Percentiles rank a stretch among this genome's conserved stretches.
Conservation (phyloP, 148 eudicot species). For the Rheum nobile region DNA sequence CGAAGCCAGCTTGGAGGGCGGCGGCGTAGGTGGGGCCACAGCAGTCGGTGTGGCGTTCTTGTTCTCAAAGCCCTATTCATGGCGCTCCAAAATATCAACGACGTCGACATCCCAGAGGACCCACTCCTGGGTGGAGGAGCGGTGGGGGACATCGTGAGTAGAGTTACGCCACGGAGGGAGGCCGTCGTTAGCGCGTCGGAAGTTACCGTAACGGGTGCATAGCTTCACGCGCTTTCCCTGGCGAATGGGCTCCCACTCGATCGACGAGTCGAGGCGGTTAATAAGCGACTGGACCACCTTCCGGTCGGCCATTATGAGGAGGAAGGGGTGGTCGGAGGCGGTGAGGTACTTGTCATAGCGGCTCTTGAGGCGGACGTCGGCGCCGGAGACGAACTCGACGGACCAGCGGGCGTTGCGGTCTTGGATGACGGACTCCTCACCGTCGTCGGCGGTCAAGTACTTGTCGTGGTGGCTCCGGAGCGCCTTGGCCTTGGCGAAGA, state of each 20-base stretch:
- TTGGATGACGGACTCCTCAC: slow-evolving; percentile 43
- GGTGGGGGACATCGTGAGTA: slow-evolving; percentile 65
- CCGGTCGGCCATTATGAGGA: slow-evolving; percentile 44
- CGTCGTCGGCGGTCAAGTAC: slow-evolving; percentile 33
- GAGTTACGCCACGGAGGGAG: slow-evolving; percentile 70
- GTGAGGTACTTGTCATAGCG: slow-evolving; percentile 49
- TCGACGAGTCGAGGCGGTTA: slow-evolving; percentile 22
- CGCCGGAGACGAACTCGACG: slow-evolving; percentile 24
- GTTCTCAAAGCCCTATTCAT: background rate
- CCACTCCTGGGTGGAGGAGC: slow-evolving; percentile 60
- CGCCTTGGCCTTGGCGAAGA: slow-evolving; percentile 53
- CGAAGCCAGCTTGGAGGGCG: background rate
- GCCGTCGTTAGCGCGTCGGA: slow-evolving; percentile 57
- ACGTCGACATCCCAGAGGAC: slow-evolving; percentile 59
- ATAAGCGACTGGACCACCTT: slow-evolving; percentile 36
- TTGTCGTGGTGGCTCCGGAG: slow-evolving; percentile 27
- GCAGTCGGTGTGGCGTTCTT: background rate
- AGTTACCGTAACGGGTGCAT: slow-evolving; percentile 40
- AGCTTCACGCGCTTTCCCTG: slow-evolving; percentile 35
- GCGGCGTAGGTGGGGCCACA: background rate
- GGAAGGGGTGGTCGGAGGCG: slow-evolving; percentile 37
- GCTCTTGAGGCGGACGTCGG: slow-evolving; percentile 26
- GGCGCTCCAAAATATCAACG: slow-evolving; percentile 24
- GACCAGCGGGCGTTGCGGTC: slow-evolving; percentile 34
- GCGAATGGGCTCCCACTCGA: slow-evolving; percentile 52